Conservation (phyloP, 768 basidiomycete species). For the Tylopilus vinaceipallidus region DNA sequence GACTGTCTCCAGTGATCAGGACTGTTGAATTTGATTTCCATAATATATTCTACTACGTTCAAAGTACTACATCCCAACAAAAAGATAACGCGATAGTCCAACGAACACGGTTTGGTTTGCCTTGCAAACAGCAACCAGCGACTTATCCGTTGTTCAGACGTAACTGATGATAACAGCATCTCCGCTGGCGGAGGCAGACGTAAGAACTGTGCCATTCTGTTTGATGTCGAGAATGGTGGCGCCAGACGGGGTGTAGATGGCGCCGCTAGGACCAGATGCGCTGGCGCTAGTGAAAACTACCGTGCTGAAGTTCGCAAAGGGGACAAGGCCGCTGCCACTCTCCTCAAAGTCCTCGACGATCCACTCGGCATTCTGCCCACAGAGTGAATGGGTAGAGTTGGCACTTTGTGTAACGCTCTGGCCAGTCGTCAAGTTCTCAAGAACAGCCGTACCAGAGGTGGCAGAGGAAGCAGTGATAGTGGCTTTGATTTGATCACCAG, state of each 20-base stretch:
- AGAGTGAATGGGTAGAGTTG: constrained; percentile 17
- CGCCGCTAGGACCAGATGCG: constrained; percentile 3
- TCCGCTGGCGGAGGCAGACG: constrained; percentile 7
- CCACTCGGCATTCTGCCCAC: constrained; percentile 22
- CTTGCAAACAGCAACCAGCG: neutral
- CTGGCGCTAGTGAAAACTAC: constrained; percentile 10
- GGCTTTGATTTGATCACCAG: constrained; percentile 13
- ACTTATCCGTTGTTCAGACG: neutral
- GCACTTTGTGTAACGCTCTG: constrained; percentile 8
- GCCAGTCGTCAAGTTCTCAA: constrained; percentile 20
- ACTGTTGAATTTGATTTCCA: too few relatives aligned
- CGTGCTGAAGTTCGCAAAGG: constrained; percentile 20
- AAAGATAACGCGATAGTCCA: too few relatives aligned
- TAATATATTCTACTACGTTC: too few relatives aligned
- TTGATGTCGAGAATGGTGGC: constrained; percentile 14
- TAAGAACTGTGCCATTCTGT: constrained; percentile 11
- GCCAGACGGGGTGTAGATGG: constrained; percentile 10
- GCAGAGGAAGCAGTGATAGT: constrained; percentile 17
- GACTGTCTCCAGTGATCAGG: too few relatives aligned
- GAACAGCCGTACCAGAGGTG: constrained; percentile 14
- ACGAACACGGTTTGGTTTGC: neutral
- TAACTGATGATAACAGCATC: constrained; percentile 4
- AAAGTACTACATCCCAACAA: too few relatives aligned
- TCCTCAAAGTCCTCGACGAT: constrained; percentile 21
- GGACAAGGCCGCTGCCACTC: constrained; percentile 1